These are phyloP conservation scores for Mycena haematopus DNA, from an alignment of 768 basidiomycete species.

Conservation along the genomic window DNA sequence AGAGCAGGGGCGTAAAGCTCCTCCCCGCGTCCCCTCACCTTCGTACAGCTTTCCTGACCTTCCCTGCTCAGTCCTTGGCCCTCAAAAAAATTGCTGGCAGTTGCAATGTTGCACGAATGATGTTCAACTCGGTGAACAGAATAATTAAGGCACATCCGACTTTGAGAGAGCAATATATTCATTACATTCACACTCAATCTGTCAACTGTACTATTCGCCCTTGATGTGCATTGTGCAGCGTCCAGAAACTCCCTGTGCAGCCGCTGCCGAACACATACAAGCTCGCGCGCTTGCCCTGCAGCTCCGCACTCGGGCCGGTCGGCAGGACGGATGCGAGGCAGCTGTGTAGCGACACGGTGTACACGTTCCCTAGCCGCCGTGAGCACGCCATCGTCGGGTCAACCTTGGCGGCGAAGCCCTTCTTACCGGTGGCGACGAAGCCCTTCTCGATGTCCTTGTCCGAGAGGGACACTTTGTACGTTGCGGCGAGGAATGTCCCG, in stretches of 20 bases:
- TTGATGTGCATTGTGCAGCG: no score
- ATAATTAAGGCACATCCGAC: no score
- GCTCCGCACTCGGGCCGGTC: conserved; percentile 67
- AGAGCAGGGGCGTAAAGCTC: no score
- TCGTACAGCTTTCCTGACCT: no score
- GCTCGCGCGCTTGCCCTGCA: conserved; percentile 84
- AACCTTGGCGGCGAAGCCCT: conserved; percentile 75
- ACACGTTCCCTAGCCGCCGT: conserved; percentile 95
- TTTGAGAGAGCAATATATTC: no score
- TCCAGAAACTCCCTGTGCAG: conserved; percentile 94
- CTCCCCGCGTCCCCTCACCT: no score
- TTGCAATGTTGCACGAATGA: no score
- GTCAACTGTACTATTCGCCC: no score
- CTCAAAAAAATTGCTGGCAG: no score
- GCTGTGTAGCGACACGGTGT: conserved; percentile 94
- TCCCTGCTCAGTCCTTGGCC: no score
- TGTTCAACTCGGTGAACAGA: no score
- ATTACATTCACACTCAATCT: no score
- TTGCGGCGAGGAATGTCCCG: conserved; percentile 64
- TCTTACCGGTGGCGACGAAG: conserved; percentile 80
- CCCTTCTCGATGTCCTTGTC: conserved; percentile 97
- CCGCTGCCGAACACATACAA: conserved; percentile 98
- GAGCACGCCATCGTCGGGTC: conserved; percentile 87
- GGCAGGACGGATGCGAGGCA: conserved; percentile 91
- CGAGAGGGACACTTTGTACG: conserved; percentile 75